Evolutionary conservation across 768 basidiomycete species (phyloP).

Genomic region (Leccinellum rugosiceps): DNA sequence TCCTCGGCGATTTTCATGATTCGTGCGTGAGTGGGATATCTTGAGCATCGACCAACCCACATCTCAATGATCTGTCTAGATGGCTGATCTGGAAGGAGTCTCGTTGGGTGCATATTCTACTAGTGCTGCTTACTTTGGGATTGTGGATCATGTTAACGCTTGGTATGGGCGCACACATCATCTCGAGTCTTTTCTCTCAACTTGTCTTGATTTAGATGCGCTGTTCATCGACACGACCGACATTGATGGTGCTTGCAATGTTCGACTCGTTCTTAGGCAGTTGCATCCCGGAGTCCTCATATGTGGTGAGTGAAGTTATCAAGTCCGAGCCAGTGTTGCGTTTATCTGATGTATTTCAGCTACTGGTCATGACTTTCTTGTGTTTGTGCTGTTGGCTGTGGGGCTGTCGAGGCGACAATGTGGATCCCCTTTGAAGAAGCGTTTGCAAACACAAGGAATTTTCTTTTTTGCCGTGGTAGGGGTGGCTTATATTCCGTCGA

Average conservation of each 20-base stretch:
- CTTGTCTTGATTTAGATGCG: conserved; percentile 2
- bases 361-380: conserved; percentile 15
- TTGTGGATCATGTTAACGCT: conserved; percentile 16
- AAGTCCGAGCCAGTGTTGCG: not conserved
- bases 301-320: conserved; percentile 15
- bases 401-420: conserved; percentile 12
- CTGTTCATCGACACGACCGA: not conserved
- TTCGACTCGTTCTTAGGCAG: not conserved
- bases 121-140: conserved; percentile 13
- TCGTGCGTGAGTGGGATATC: conserved; percentile 18
- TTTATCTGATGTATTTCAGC: conserved; percentile 10
- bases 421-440: conserved; percentile 13
- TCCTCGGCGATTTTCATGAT: conserved; percentile 23
- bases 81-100: conserved; percentile 28
- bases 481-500: conserved; percentile 10
- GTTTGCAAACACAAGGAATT: conserved; percentile 16
- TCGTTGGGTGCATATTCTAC: conserved; percentile 6
- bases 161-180: conserved; percentile 3
- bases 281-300: not conserved
- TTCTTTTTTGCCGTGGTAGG: conserved; percentile 13
- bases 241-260: not conserved
- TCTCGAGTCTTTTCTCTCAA: not conserved
- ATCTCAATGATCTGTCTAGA: conserved; percentile 4
- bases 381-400: conserved; percentile 15
- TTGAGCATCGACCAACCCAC: not conserved